These are phyloP conservation scores for Saprolegnia diclina DNA, from an alignment of 352 stramenopile genomes.

Conservation along the genomic window DNA sequence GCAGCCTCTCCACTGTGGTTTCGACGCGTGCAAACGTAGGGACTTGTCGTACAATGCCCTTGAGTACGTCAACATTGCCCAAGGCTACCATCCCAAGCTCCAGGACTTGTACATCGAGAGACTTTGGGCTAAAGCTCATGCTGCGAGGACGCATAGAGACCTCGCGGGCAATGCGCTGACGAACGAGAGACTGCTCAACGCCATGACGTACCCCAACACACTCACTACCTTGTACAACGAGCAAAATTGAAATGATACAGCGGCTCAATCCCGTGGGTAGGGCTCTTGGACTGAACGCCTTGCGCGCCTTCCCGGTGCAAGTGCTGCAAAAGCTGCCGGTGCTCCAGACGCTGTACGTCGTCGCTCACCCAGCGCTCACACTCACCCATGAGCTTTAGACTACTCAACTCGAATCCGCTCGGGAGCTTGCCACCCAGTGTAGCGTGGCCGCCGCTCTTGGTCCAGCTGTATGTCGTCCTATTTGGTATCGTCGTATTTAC, in stretches of 20 bases:
- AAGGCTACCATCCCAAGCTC: neutral
- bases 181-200: neutral
- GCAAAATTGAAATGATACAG: neutral
- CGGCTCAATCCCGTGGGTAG: neutral
- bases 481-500: too few relatives aligned
- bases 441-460: neutral
- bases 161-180: neutral
- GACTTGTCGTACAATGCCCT: neutral
- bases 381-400: too few relatives aligned
- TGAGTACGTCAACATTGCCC: neutral
- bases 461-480: neutral
- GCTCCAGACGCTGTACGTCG: conserved; percentile 34
- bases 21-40: too few relatives aligned
- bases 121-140: too few relatives aligned
- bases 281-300: neutral
- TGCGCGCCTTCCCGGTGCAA: conserved; percentile 11
- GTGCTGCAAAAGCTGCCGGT: conserved; percentile 30
- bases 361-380: too few relatives aligned
- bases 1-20: too few relatives aligned
- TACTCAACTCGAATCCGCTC: conserved; percentile 25
- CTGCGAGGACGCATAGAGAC: neutral
- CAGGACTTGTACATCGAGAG: too few relatives aligned
- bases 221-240: conserved; percentile 1
- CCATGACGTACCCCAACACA: neutral
- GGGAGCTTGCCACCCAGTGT: neutral